A percentile compares a stretch with the other conserved stretches of the same genome.
Evolutionary conservation across 2,329 filamentous ascomycete genomes (phyloP).

Genomic region (Trichoderma oligosporum): DNA sequence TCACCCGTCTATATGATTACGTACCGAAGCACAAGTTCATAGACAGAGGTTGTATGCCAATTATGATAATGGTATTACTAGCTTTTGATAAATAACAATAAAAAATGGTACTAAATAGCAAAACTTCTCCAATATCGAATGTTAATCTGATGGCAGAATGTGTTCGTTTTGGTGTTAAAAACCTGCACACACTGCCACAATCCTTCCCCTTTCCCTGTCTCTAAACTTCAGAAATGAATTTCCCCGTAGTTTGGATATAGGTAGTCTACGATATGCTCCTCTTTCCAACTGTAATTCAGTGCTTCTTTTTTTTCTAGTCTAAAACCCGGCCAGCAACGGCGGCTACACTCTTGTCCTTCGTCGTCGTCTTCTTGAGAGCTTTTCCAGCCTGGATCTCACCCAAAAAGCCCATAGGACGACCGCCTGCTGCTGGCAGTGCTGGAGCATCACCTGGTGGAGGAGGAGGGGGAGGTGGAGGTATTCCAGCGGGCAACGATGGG

Average conservation of each 20-base stretch:
- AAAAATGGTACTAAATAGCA: slow-evolving; percentile 1
- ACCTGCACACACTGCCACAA: not conserved
- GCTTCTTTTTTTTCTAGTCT: slow-evolving; percentile 43
- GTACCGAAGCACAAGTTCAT: no score
- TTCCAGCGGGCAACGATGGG: slow-evolving; percentile 35
- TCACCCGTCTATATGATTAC: no score
- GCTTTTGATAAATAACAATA: not conserved
- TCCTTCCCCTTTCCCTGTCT: not conserved
- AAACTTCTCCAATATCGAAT: not conserved
- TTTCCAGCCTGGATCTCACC: slow-evolving; percentile 79
- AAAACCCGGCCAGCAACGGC: slow-evolving; percentile 73
- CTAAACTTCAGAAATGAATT: not conserved
- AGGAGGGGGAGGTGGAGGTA: slow-evolving; percentile 42
- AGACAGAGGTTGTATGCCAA: not conserved
- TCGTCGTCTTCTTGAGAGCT: slow-evolving; percentile 79
- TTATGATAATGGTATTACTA: not conserved
- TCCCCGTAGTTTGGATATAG: not conserved
- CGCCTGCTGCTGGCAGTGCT: slow-evolving; percentile 45
- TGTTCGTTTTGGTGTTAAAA: slow-evolving; percentile 1
- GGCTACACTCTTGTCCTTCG: slow-evolving; percentile 77
- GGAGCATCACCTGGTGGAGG: slow-evolving; percentile 43
- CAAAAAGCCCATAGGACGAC: slow-evolving; percentile 62
- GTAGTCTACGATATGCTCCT: not conserved
- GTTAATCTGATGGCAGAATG: not conserved
- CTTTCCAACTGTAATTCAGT: not conserved